Evolutionary conservation across 345 rosid genomes (phyloP).

Genomic region (Microcos paniculata): DNA sequence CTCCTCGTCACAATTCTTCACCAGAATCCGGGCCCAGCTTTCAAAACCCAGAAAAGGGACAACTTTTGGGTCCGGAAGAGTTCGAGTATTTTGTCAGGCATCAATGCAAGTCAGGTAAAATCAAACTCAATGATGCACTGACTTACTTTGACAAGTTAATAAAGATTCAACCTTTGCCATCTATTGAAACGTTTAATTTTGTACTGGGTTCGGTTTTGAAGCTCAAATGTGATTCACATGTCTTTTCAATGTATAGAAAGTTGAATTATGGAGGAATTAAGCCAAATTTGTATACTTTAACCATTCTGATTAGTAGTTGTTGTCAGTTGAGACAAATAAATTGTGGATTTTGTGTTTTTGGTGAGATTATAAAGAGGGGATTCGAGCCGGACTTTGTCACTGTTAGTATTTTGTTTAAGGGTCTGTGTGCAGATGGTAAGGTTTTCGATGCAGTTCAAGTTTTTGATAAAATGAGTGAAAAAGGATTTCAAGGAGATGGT

Average conservation of each 20-base stretch:
- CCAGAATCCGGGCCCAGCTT: background rate
- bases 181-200: slow-evolving; percentile 21
- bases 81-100: slow-evolving; percentile 19
- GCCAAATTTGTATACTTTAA: slow-evolving; percentile 15
- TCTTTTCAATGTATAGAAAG: slow-evolving; percentile 13
- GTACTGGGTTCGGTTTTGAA: slow-evolving; percentile 6
- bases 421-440: slow-evolving; percentile 11
- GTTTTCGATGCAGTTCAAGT: slow-evolving; percentile 1
- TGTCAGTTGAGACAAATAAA: slow-evolving; percentile 6
- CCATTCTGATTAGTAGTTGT: background rate
- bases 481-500: slow-evolving; percentile 11
- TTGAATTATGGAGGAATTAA: slow-evolving; percentile 15
- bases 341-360: slow-evolving; percentile 25
- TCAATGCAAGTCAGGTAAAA: slow-evolving; percentile 23
- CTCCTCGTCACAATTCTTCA: background rate
- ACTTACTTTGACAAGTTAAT: slow-evolving; percentile 15
- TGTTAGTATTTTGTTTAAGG: slow-evolving; percentile 9
- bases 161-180: slow-evolving; percentile 19
- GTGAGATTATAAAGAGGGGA: slow-evolving; percentile 28
- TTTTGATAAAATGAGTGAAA: slow-evolving; percentile 14
- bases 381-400: slow-evolving; percentile 6
- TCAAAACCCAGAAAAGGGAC: background rate
- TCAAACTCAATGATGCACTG: slow-evolving; percentile 10
- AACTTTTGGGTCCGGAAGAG: background rate
- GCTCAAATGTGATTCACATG: background rate